phyloP scores from a whole-genome alignment of 345 rosid species.

The Alliaria petiolata region DNA sequence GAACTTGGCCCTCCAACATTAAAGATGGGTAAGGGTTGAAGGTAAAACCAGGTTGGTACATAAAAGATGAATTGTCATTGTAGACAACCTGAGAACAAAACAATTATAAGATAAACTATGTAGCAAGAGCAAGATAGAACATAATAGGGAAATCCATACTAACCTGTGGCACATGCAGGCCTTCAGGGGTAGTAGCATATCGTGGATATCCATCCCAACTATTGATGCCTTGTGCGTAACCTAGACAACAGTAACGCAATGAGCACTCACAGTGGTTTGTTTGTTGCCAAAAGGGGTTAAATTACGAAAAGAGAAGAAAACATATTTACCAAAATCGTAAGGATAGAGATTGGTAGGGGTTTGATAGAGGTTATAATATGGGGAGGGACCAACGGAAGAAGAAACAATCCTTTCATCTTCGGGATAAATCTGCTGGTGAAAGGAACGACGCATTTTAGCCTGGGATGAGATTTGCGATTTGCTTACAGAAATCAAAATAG shows the following conservation, averaged over 20 bases:
- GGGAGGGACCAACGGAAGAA: constrained; percentile 35
- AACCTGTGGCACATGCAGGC: constrained; percentile 54
- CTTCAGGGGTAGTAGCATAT: constrained; percentile 46
- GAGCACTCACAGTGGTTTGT: background rate
- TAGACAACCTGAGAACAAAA: constrained; percentile 44
- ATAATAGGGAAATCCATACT: constrained; percentile 6
- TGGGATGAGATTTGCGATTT: background rate
- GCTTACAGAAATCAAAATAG: background rate
- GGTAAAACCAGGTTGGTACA: constrained; percentile 51
- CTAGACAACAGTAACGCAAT: constrained; percentile 27
- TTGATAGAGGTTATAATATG: constrained; percentile 25
- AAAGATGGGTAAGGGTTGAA: constrained; percentile 52
- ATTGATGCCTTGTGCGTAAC: constrained; percentile 38
- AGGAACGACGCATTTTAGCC: constrained; percentile 12
- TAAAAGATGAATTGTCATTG: constrained; percentile 48
- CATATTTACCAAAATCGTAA: constrained; percentile 40
- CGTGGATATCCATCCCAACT: constrained; percentile 51
- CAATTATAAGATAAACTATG: background rate
- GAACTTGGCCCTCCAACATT: constrained; percentile 58
- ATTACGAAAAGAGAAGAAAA: background rate
- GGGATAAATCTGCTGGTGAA: constrained; percentile 46
- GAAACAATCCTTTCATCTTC: constrained; percentile 56
- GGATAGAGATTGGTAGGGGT: constrained; percentile 28
- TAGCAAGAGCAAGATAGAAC: background rate
- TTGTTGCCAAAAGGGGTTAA: background rate